Evolutionary conservation across 2,329 filamentous ascomycete species (phyloP), one percentile per base, ranked within the genome.

Genomic region (Ceratocystis destructans): DNA sequence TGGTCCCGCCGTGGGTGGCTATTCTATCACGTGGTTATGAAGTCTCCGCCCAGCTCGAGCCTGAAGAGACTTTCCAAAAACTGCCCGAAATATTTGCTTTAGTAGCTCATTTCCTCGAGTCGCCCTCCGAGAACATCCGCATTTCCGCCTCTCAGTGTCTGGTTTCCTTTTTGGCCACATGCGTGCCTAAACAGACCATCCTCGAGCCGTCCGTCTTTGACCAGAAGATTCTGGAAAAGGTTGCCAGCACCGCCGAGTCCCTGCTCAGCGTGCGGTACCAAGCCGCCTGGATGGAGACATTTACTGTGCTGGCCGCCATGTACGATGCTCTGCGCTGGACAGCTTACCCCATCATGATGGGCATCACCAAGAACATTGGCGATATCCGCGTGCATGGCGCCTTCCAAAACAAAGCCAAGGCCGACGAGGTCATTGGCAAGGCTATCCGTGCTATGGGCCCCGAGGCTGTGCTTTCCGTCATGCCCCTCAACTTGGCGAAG

Each of bases 1-100:
- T 99, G 41, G 84, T 97, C 2, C 94, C 94, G 0, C 89, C 94
- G 0, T 99, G 94, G 94, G 90, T 99, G 71, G 94, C 94, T 12
- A 94, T 99, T 66, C 77, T 99, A 25, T 96, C 93, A 12, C 82
- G 94, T 75, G 94, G 92, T 5, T 97, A 96, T 75, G 92, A 96
- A 73, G 91, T 97, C 5, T 90, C 90, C 4, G 88, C 91, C 0
- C 90, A 96, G 73, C 82, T 96, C 64, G 87, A 90, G 70, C 87
- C 92, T 1, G 88, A 95, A 66, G 91, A 96, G 66, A 96, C 92
- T 0, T 97, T 97, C 73, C 84, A 88, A 73, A 95, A 94, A 71
- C 78, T 99, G 2, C 92, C 94, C 0, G 87, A 88, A 37, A 79
- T 97, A 0, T 96, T 97, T 75, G 80, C 80, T 66, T 83, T 92